A percentile compares a stretch with the other conserved stretches of the same genome.
These are phyloP conservation scores for Auricularia sp. DNA, from an alignment of 768 basidiomycete species.

Conservation along the genomic window DNA sequence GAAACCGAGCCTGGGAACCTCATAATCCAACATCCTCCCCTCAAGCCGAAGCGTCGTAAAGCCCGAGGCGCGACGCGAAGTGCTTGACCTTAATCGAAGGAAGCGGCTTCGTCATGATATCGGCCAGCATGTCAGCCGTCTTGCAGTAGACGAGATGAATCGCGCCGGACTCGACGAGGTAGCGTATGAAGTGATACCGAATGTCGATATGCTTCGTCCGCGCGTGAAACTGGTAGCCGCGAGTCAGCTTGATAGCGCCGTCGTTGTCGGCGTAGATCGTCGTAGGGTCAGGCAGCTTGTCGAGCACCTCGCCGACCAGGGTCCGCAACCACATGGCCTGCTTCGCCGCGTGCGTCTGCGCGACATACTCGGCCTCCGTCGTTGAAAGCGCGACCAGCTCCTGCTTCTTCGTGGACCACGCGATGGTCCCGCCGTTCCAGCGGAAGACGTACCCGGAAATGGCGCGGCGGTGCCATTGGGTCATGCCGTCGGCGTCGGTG, in stretches of 20 bases:
- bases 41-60: constrained; percentile 4
- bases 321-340: constrained; percentile 15
- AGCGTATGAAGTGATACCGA: constrained; percentile 18
- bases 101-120: constrained; percentile 33
- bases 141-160: constrained; percentile 22
- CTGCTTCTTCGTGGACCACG: constrained; percentile 26
- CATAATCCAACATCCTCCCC: constrained; percentile 1
- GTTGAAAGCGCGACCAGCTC: constrained; percentile 26
- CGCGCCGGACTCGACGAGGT: constrained; percentile 8
- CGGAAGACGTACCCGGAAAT: constrained; percentile 30
- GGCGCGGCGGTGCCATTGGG: constrained; percentile 18
- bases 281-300: neutral
- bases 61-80: constrained; percentile 2
- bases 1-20: too few species aligned
- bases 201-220: neutral
- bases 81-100: constrained; percentile 3
- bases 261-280: constrained; percentile 17
- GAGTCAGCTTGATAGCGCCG: constrained; percentile 11
- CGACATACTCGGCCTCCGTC: constrained; percentile 32
- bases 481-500: constrained; percentile 15
- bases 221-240: constrained; percentile 10
- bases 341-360: constrained; percentile 18
- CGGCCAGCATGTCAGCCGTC: constrained; percentile 26
- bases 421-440: constrained; percentile 19
- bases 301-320: neutral